Conservation (phyloP, 1,284 basidiomycete genomes). For the Ustilago tritici region DNA sequence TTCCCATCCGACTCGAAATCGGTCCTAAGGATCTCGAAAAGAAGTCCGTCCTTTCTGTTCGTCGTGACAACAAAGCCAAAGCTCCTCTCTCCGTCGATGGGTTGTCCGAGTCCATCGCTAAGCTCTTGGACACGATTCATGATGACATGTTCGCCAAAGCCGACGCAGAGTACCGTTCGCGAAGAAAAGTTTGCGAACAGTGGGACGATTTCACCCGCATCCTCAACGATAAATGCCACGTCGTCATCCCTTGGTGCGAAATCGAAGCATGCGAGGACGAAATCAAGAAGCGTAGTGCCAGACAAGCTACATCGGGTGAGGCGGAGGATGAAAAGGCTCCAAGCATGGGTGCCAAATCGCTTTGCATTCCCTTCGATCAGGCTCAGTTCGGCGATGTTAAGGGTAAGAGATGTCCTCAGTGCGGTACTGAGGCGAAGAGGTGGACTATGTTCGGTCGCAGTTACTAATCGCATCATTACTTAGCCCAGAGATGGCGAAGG, state of each 20-base stretch:
- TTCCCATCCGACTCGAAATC: slow-evolving; percentile 95
- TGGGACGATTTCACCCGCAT: slow-evolving; percentile 92
- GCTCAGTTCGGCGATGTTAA: slow-evolving; percentile 69
- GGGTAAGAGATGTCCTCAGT: slow-evolving; percentile 66
- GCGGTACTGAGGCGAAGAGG: slow-evolving; percentile 63
- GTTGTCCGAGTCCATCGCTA: slow-evolving; percentile 40
- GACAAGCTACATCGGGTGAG: slow-evolving; percentile 52
- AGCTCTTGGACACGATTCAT: slow-evolving; percentile 87
- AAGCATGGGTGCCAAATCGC: slow-evolving; percentile 96
- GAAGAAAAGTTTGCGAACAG: slow-evolving; percentile 79
- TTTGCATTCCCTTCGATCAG: slow-evolving; percentile 97
- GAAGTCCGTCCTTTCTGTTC: slow-evolving; percentile 84
- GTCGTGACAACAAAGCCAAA: slow-evolving; percentile 81
- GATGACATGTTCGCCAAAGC: slow-evolving; percentile 87
- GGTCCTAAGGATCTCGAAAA: slow-evolving; percentile 92
- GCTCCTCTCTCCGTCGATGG: slow-evolving; percentile 42
- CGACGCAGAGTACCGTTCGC: slow-evolving; percentile 80
- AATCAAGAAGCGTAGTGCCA: slow-evolving; percentile 92
- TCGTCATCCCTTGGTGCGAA: slow-evolving; percentile 97
- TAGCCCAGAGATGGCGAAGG: not conserved
- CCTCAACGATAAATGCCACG: slow-evolving; percentile 87
- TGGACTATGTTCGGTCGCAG: slow-evolving; percentile 70
- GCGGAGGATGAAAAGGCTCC: slow-evolving; percentile 82
- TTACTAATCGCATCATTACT: slow-evolving; percentile 44
- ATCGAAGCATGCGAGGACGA: slow-evolving; percentile 93